Evolutionary conservation across 768 basidiomycete genomes (phyloP), one percentile per base, ranked within the genome.

Genomic region (Phanerochaete carnosa): DNA sequence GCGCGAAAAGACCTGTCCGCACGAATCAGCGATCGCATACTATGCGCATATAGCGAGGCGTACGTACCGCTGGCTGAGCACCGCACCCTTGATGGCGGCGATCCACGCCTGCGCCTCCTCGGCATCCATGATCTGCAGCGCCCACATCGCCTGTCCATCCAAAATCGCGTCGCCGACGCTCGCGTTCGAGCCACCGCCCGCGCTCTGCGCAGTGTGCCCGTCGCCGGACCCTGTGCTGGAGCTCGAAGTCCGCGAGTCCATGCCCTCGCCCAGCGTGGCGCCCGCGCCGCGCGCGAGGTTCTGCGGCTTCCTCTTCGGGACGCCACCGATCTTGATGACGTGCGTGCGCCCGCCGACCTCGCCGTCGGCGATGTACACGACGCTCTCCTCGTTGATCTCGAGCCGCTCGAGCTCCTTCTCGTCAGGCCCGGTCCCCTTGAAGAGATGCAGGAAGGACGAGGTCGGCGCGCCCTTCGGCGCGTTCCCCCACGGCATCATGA

Each of bases 81-180:
- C 87, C 0, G 83, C 82, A 59, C 76, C 83, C 72, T 92, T 93
- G 66, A 93, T 88, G 25, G 80, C 78, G 4, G 82, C 77, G 61
- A 93, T 92, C 91, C 91, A 93, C 61, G 79, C 79, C 66, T 91
- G 89, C 12, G 87, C 83, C 67, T 89, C 88, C 1, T 67, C 69
- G 8, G 80, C 72, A 69, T 87, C 83, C 23, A 77, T 64, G 57
- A 92, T 86, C 58, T 91, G 87, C 57, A 93, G 71, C 57, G 86
- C 77, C 89, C 90, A 90, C 76, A 87, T 85, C 4, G 80, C 80
- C 59, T 80, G 74, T 3, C 80, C 83, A 2, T 76, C 76, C 58
- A 32, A 12, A 16, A 6, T 47, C 49, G 30, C 4, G 28, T 43
- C 47, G 62, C 58, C 64, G 59, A 63, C 45, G 50, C 63, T 60